Conservation (phyloP, 345 rosid species). For the Raphanus raphanistrum region DNA sequence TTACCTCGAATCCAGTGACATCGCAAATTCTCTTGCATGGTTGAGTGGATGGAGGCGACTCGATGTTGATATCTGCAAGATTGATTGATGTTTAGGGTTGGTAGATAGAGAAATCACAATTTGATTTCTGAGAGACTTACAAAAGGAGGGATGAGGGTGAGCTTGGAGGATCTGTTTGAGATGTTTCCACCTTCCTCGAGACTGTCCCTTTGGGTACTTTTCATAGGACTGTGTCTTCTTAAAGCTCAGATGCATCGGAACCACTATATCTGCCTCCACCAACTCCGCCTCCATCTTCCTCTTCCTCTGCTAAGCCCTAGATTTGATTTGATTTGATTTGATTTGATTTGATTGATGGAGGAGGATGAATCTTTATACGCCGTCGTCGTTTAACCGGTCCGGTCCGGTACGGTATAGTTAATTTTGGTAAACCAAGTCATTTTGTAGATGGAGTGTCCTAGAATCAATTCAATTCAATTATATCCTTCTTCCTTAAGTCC, state of each 20-base stretch:
- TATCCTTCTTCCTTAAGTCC: too few relatives aligned
- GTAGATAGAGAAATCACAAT: too few relatives aligned
- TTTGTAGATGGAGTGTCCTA: too few relatives aligned
- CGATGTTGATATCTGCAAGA: constrained; percentile 71
- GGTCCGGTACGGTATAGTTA: background rate
- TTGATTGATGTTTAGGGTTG: background rate
- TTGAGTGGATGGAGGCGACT: constrained; percentile 84
- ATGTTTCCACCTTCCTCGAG: constrained; percentile 85
- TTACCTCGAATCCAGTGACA: constrained; percentile 88
- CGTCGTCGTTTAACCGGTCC: background rate
- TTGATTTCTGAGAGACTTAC: constrained; percentile 41
- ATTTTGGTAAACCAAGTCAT: background rate
- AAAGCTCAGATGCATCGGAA: constrained; percentile 66
- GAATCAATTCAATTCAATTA: too few relatives aligned
- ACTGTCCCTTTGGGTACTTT: constrained; percentile 87
- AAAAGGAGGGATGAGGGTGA: constrained; percentile 64
- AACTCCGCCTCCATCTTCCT: constrained; percentile 59
- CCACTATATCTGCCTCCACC: constrained; percentile 66
- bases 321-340: background rate
- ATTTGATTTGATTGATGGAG: background rate
- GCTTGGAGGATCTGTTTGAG: constrained; percentile 96
- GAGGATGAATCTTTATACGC: background rate
- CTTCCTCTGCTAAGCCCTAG: constrained; percentile 5
- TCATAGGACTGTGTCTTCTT: constrained; percentile 72
- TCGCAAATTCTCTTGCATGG: constrained; percentile 84